Percentiles rank a stretch among this genome's conserved stretches.
These are phyloP conservation scores for Solanum bulbocastanum DNA, from an alignment of 257 asterid species.

Conservation along the genomic window DNA sequence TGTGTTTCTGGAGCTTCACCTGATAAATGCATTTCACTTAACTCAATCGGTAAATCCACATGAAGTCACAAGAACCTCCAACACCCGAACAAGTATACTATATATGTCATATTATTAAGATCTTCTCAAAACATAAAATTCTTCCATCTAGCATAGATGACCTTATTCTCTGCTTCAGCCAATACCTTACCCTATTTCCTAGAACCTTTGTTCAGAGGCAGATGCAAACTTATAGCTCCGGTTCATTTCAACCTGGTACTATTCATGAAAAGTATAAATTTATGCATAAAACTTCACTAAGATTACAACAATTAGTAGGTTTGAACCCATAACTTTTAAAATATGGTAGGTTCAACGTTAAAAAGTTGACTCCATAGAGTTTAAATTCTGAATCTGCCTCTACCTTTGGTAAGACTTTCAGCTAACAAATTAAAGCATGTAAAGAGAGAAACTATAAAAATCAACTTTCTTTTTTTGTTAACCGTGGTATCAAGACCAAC, in stretches of 20 bases:
- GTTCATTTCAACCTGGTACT: background rate
- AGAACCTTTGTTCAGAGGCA: background rate
- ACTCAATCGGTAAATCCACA: background rate
- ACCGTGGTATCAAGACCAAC: background rate
- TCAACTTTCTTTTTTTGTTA: background rate
- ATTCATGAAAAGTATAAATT: background rate
- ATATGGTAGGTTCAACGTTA: background rate
- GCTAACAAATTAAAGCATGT: background rate
- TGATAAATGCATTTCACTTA: slow-evolving; percentile 13
- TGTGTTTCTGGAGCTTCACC: slow-evolving; percentile 93
- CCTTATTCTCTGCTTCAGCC: background rate
- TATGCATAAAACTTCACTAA: background rate
- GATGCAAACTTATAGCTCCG: background rate
- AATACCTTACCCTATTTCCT: background rate
- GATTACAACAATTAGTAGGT: background rate
- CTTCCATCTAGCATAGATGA: background rate
- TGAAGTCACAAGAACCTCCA: background rate
- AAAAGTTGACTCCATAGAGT: background rate
- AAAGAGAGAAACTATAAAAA: background rate
- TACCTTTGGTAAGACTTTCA: background rate
- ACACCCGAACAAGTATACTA: background rate
- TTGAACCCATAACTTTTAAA: background rate
- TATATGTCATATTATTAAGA: background rate
- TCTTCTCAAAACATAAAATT: background rate
- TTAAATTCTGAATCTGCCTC: background rate